Evolutionary conservation across 768 basidiomycete species (phyloP).

Genomic region (Suillus subaureus): DNA sequence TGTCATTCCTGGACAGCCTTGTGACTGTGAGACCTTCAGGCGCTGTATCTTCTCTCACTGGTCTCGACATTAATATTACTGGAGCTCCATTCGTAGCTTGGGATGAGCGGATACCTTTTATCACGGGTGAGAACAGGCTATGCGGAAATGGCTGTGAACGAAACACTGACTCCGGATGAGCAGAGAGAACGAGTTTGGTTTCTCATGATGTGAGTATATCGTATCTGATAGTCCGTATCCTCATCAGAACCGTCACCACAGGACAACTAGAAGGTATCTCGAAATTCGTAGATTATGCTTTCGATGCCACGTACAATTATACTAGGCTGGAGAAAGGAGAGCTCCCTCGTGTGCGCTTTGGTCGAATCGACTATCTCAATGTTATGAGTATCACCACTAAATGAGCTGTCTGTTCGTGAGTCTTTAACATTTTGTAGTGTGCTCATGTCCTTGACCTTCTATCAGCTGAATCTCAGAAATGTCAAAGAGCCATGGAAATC

Average conservation of each 20-base stretch:
- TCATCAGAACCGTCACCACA: slow-evolving; percentile 55
- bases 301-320: slow-evolving; percentile 74
- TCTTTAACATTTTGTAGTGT: slow-evolving; percentile 18
- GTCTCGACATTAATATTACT: slow-evolving; percentile 78
- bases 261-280: slow-evolving; percentile 67
- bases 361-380: slow-evolving; percentile 84
- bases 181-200: slow-evolving; percentile 75
- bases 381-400: slow-evolving; percentile 84
- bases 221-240: not conserved
- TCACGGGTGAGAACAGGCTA: slow-evolving; percentile 88
- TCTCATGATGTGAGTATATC: slow-evolving; percentile 64
- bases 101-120: slow-evolving; percentile 74
- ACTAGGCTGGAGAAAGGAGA: slow-evolving; percentile 59
- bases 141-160: slow-evolving; percentile 69
- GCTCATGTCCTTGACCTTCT: slow-evolving; percentile 7
- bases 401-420: slow-evolving; percentile 85
- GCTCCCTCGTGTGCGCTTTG: slow-evolving; percentile 76
- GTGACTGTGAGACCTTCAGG: slow-evolving; percentile 58
- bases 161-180: slow-evolving; percentile 63
- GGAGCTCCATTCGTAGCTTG: slow-evolving; percentile 50
- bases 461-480: slow-evolving; percentile 73
- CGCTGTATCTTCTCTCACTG: slow-evolving; percentile 54
- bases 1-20: slow-evolving; percentile 35
- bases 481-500: slow-evolving; percentile 69
- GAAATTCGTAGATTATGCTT: slow-evolving; percentile 67